These are phyloP conservation scores for Brassica balearica DNA, from an alignment of 441 rosid genomes.

Conservation along the genomic window DNA sequence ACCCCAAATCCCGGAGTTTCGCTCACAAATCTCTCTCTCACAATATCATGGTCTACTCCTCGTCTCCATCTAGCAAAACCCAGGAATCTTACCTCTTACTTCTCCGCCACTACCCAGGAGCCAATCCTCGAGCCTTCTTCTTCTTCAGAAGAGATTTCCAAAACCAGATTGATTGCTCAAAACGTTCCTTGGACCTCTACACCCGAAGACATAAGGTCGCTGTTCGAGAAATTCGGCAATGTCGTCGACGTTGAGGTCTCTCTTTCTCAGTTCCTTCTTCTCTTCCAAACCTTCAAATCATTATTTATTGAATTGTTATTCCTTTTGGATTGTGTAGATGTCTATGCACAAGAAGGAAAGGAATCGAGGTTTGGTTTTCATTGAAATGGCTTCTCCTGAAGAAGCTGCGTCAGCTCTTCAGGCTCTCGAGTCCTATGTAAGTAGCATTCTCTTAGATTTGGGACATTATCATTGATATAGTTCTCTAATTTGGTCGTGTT, in stretches of 20 bases:
- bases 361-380: constrained; percentile 82
- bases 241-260: constrained; percentile 80
- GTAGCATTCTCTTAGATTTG: constrained; percentile 10
- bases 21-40: constrained; percentile 5
- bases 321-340: constrained; percentile 54
- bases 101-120: constrained; percentile 55
- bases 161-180: constrained; percentile 64
- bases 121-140: constrained; percentile 40
- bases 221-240: constrained; percentile 73
- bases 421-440: constrained; percentile 67
- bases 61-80: constrained; percentile 38
- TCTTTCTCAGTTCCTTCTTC: constrained; percentile 2
- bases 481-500: constrained; percentile 3
- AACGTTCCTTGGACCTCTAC: constrained; percentile 82
- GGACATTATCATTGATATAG: not conserved
- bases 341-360: constrained; percentile 73
- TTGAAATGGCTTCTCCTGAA: constrained; percentile 78
- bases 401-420: constrained; percentile 68
- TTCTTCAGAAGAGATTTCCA: constrained; percentile 55
- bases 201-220: constrained; percentile 73
- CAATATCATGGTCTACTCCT: constrained; percentile 9
- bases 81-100: constrained; percentile 36
- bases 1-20: not conserved
- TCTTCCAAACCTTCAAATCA: not conserved
- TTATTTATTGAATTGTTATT: constrained; percentile 6